Base-by-base conservation (phyloP, 1,284 basidiomycete genomes). In the Ustilago bromivora region DNA sequence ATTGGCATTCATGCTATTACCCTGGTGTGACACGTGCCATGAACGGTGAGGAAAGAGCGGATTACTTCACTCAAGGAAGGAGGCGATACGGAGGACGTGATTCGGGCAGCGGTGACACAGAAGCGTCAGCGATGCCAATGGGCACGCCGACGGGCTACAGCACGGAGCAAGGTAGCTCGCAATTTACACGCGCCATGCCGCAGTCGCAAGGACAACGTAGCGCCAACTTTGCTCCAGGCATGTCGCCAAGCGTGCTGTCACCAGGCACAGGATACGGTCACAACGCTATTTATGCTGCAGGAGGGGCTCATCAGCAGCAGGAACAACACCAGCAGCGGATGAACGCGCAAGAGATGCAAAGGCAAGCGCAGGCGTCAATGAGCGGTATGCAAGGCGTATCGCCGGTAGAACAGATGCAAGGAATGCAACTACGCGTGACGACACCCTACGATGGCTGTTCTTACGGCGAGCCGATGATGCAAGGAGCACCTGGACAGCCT, bases 371-470 rank as follows among this genome's bases (percentile, higher is more conserved):
- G 17, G 53, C 32, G n/a, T n/a, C 23, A 3, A 46, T 56, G 52
- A n/a, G 60, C 32, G 52, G 53, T 3, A 47, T 55, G 36, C 60
- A 55, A n/a, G 32, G n/a, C 36, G 60, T 36, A n/a, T 38, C 47
- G 31, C 38, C 35, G 7, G 23, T 34, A 5, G 32, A 46, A 0
- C 11, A 46, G 32, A 34, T 61, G 47, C 57, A 57, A 38, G 36
- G 55, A 0, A 43, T 56, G 38, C 63, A 71, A 36, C 41, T 62
- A 66, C 69, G 63, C 51, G 46, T 71, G 63, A 59, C 69, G 55
- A 71, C 52, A 19, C 43, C 57, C 2, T 71, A 62, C 55, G 62
- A 55, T 19, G 49, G 32, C 3, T 49, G 58, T n/a, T 41, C 31
- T 13, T 55, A 61, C 31, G 62, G 49, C 5, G 17, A 61, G 12